Evolutionary conservation across 2,329 filamentous ascomycete genomes (phyloP), one percentile per base, ranked within the genome.

Genomic region (Scedosporium apiospermum): DNA sequence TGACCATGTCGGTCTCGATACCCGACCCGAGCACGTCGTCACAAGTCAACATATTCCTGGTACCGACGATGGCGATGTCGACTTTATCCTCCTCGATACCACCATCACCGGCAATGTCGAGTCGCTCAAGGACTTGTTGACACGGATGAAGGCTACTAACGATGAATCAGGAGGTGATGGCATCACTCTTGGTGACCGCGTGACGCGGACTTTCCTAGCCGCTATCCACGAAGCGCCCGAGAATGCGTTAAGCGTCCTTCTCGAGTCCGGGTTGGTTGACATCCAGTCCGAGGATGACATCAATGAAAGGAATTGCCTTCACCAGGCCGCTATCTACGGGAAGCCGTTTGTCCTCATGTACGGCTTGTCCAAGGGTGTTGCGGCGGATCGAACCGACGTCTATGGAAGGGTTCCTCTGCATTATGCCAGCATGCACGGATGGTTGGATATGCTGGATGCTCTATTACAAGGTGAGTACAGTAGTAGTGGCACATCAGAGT

Each of bases 221-320:
- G 92, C 92, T 4, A 90, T 97, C 67, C 89, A 91, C 66, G 91
- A 96, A 69, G 93, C 89, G 3, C 88, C 92, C 0, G 83, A 88
- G 66, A 84, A 89, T 30, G 88, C 93, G 7, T 79, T 98, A 21
- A 83, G 86, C 64, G 78, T 91, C 5, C 82, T 99, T 27, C 79
- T 97, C 27, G 86, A 90, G 58, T 96, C 93, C 2, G 85, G 86
- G 0, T 77, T 95, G 26, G 90, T 99, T 41, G 89, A 98, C 72
- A 82, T 97, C n/a, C 87, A 91, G 69, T 95, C 92, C 0, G 91
- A 96, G 69, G 95, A 99, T 72, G 93, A 97, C 69, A 98, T 99
- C 73, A 99, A 98, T 69, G 93, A 97, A 76, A 85, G 95, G 49
- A 99, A 97, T 70, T 96, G 93, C 71, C 80, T 99, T 57, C 95